phyloP scores from a whole-genome alignment of 768 basidiomycete species.

The Wakefieldia striispora region DNA sequence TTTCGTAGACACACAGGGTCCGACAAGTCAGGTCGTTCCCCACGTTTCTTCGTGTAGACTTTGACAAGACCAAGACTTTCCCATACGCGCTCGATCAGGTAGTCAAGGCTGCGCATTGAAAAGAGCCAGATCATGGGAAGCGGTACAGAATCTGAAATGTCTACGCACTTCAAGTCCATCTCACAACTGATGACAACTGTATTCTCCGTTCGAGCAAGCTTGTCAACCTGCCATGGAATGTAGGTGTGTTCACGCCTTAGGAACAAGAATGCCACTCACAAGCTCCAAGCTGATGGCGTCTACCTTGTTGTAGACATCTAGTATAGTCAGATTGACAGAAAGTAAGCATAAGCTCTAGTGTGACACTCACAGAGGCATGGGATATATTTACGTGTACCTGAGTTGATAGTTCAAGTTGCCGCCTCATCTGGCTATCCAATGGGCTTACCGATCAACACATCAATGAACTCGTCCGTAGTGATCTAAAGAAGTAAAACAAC shows the following conservation, averaged over 20 bases:
- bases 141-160: background rate
- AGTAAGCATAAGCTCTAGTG: background rate
- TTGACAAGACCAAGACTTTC: conserved; percentile 79
- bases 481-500: conserved; percentile 51
- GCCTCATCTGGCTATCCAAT: background rate
- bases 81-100: conserved; percentile 77
- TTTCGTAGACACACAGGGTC: conserved; percentile 91
- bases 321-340: background rate
- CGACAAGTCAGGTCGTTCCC: conserved; percentile 85
- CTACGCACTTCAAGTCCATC: conserved; percentile 78
- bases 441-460: conserved; percentile 83
- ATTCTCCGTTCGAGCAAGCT: conserved; percentile 75
- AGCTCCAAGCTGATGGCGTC: conserved; percentile 84
- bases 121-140: conserved; percentile 2
- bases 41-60: conserved; percentile 96
- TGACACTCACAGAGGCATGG: conserved; percentile 77
- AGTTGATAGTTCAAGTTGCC: background rate
- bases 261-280: conserved; percentile 12
- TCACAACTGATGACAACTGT: conserved; percentile 97
- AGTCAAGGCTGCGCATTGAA: conserved; percentile 50
- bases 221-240: conserved; percentile 52
- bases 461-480: conserved; percentile 94
- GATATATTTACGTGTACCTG: conserved; percentile 91
- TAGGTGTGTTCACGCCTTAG: background rate
- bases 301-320: conserved; percentile 96